These are phyloP conservation scores for Ceratobasidium sp. DNA, from an alignment of 1,284 basidiomycete species.

Conservation along the genomic window DNA sequence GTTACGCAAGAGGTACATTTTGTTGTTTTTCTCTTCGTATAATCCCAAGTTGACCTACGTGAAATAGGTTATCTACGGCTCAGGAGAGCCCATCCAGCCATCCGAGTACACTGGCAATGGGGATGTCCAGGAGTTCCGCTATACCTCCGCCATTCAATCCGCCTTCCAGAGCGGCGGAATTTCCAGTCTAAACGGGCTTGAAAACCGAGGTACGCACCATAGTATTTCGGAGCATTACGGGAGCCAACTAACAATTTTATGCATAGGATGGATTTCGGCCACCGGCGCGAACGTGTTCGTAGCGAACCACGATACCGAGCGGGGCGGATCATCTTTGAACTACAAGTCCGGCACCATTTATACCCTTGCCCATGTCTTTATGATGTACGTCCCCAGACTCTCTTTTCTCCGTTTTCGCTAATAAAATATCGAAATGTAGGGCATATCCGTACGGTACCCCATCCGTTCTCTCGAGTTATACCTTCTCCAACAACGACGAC, in stretches of 20 bases:
- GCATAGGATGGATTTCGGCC: constrained; percentile 69
- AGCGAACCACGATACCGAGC: constrained; percentile 77
- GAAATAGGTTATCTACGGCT: constrained; percentile 45
- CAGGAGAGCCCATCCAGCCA: constrained; percentile 46
- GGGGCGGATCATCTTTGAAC: constrained; percentile 71
- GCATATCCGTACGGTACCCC: constrained; percentile 77
- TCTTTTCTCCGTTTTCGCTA: neutral
- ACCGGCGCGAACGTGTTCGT: constrained; percentile 74
- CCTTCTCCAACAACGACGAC: constrained; percentile 64
- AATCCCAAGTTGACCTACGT: constrained; percentile 13
- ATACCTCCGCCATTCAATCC: constrained; percentile 66
- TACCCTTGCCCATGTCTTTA: constrained; percentile 72
- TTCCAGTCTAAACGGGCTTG: constrained; percentile 57
- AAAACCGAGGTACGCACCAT: constrained; percentile 19
- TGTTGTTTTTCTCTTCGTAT: constrained; percentile 3
- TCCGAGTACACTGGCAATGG: constrained; percentile 48
- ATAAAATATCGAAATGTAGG: constrained; percentile 46
- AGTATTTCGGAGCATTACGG: too few relatives aligned
- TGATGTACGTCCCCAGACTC: constrained; percentile 59
- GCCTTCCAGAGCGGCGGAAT: constrained; percentile 69
- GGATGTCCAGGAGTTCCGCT: constrained; percentile 64
- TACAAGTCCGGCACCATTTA: constrained; percentile 74
- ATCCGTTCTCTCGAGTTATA: constrained; percentile 72
- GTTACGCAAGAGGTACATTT: constrained; percentile 47
- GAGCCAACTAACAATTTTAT: too few relatives aligned